phyloP scores from a whole-genome alignment of 495 filamentous ascomycete species.

The Saxophila tyrrhenica region DNA sequence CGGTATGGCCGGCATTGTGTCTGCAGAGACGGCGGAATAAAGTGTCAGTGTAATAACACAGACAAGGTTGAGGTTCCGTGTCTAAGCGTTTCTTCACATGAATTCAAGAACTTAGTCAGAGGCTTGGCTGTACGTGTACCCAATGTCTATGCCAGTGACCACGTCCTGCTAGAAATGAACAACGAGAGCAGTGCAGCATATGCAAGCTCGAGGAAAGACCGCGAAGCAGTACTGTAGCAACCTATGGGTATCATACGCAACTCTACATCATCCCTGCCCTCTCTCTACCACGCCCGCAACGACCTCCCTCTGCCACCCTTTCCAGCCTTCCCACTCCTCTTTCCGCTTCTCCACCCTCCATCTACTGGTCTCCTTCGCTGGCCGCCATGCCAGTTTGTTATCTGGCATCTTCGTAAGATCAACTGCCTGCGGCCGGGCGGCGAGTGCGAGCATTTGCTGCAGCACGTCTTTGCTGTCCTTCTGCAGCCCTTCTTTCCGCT shows the following conservation, averaged over 20 bases:
- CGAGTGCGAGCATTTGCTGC: constrained; percentile 57
- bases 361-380: constrained; percentile 38
- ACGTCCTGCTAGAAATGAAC: no score
- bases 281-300: neutral
- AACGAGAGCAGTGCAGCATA: no score
- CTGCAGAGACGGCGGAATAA: no score
- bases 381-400: constrained; percentile 50
- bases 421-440: constrained; percentile 32
- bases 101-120: neutral
- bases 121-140: no score
- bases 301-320: constrained; percentile 49
- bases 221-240: neutral
- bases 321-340: constrained; percentile 50
- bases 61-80: neutral
- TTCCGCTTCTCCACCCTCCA: constrained; percentile 50
- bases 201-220: no score
- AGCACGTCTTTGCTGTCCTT: constrained; percentile 62
- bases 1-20: constrained; percentile 51
- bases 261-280: neutral
- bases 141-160: no score
- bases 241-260: neutral
- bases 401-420: constrained; percentile 20
- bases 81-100: no score
- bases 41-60: no score
- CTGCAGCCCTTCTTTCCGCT: constrained; percentile 48